Base-by-base conservation (phyloP, 2,329 filamentous ascomycete genomes). In the Botrytis porri region DNA sequence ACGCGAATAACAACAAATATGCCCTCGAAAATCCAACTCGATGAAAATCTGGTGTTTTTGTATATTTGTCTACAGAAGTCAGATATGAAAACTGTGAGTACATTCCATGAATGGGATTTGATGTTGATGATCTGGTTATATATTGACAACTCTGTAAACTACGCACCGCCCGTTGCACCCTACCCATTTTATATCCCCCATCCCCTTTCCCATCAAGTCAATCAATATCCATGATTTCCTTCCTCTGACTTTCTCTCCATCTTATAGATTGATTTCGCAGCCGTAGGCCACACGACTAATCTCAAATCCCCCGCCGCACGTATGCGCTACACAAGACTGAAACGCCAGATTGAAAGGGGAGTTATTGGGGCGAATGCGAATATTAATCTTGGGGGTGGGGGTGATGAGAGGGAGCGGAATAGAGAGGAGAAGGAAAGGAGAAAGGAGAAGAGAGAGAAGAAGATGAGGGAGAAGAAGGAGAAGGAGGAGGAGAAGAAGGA, bases 41-140 rank as follows among this genome's bases (percentile, higher is more conserved):
- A 84, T 63, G 81, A 82, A 69, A 82, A 81, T 73, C 76, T 83
- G 41, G 79, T 80, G 76, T 84, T 85, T 74, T 79, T 85, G 39
- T 84, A 83, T 76, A 78, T 81, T 43, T 84, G 82, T 75, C 77
- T 84, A 37, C 78, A 82, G 73, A 81, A 82, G 67, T 81, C 82
- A 9, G 81, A 83, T 60, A 78, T 79, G 75, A 82, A 80, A 76
- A 76, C 76, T n/a, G 83, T 83, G 79, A 75, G 81, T 78, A 32
- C 4, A 39, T 18, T 29, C 14, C 12, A 16, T 16, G 16, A n/a
- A n/a, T 1, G 16, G 12, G 22, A 7, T 16, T 4, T 25, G 16
- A 25, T 1, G 6, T 22, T n/a, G 6, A 1, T 39, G 3, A 5
- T 64, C 72, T 69, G 29, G 54, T 39, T 54, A 22, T 69, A 32